phyloP scores from a whole-genome alignment of 352 stramenopile species.

The Pythium rhizo-oryzae region DNA sequence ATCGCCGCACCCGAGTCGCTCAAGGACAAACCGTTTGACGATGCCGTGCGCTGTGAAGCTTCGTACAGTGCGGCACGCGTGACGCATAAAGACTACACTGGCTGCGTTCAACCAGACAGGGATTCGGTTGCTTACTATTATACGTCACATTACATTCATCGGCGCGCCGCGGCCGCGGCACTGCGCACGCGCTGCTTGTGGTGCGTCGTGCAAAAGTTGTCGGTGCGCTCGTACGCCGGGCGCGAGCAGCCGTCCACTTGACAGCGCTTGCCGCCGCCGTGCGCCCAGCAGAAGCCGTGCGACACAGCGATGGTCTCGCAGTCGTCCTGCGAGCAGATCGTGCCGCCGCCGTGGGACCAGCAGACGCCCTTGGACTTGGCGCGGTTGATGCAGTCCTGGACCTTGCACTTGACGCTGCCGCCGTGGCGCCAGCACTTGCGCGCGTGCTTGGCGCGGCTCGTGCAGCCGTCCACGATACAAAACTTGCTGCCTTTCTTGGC shows the following conservation, averaged over 20 bases:
- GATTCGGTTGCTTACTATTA: too few relatives aligned
- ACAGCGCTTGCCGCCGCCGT: slow-evolving; percentile 72
- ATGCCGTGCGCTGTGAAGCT: too few relatives aligned
- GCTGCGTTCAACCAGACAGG: too few relatives aligned
- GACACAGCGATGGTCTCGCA: slow-evolving; percentile 66
- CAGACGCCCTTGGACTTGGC: slow-evolving; percentile 70
- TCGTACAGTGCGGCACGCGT: too few relatives aligned
- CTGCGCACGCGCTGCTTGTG: slow-evolving; percentile 29
- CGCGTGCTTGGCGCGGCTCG: slow-evolving; percentile 58
- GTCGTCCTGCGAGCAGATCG: slow-evolving; percentile 42
- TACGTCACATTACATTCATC: neutral
- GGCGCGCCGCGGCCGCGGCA: neutral
- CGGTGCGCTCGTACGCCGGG: slow-evolving; percentile 63
- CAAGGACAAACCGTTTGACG: too few relatives aligned
- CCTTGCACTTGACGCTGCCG: slow-evolving; percentile 60
- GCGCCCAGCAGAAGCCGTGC: slow-evolving; percentile 64
- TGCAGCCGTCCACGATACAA: slow-evolving; percentile 58
- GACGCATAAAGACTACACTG: too few relatives aligned
- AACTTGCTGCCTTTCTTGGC: slow-evolving; percentile 61
- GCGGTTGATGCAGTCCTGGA: slow-evolving; percentile 59
- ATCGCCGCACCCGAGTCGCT: too few relatives aligned
- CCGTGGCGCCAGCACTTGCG: slow-evolving; percentile 66
- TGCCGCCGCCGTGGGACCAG: slow-evolving; percentile 66
- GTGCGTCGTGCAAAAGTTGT: slow-evolving; percentile 59
- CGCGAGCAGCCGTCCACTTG: slow-evolving; percentile 45